These are phyloP conservation scores for Blastomyces emzantsi DNA, from an alignment of 2,329 filamentous ascomycete genomes.

Conservation along the genomic window DNA sequence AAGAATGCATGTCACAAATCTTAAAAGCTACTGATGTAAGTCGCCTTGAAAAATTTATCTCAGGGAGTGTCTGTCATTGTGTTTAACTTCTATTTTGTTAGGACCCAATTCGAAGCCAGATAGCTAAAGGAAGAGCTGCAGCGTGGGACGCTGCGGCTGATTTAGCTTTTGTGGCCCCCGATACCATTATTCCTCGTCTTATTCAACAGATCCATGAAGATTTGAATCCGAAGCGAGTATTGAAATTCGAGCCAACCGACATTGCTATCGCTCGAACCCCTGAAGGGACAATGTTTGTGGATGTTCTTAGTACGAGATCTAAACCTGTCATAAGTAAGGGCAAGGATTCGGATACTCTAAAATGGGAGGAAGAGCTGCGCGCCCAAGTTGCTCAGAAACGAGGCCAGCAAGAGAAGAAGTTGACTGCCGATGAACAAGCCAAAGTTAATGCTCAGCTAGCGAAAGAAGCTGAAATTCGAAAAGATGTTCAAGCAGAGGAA, in stretches of 20 bases:
- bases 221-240: conserved; percentile 60
- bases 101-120: conserved; percentile 29
- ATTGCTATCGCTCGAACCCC: conserved; percentile 88
- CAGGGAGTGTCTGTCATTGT: not conserved
- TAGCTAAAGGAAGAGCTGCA: conserved; percentile 47
- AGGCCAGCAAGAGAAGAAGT: conserved; percentile 72
- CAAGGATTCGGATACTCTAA: conserved; percentile 91
- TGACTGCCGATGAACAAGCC: conserved; percentile 76
- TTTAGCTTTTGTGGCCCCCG: conserved; percentile 85
- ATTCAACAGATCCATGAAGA: conserved; percentile 66
- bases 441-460: conserved; percentile 86
- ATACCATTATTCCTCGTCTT: conserved; percentile 65
- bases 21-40: conserved; percentile 48
- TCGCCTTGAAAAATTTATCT: conserved; percentile 14
- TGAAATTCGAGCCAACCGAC: conserved; percentile 71
- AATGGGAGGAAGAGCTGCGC: conserved; percentile 92
- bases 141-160: conserved; percentile 82
- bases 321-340: conserved; percentile 67
- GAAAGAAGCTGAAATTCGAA: conserved; percentile 74
- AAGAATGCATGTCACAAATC: conserved; percentile 61
- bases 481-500: conserved; percentile 59
- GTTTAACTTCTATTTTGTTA: conserved; percentile 17
- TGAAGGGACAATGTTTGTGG: conserved; percentile 78
- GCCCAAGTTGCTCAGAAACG: conserved; percentile 87
- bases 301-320: conserved; percentile 78